phyloP scores from a whole-genome alignment of 495 filamentous ascomycete species.

The Choiromyces venosus region DNA sequence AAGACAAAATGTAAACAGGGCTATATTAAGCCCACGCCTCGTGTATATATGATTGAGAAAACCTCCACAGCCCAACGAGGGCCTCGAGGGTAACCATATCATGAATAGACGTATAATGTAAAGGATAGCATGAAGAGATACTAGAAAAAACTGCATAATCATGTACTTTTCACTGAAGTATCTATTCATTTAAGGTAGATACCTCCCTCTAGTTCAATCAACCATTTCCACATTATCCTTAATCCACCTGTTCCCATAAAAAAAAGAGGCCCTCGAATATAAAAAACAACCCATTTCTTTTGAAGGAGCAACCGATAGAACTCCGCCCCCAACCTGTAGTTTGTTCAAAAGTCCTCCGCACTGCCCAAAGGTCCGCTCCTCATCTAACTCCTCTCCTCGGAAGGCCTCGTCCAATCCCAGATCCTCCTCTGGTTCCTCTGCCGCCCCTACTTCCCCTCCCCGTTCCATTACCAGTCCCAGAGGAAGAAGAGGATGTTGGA shows the following conservation, averaged over 20 bases:
- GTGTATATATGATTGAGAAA: too few relatives aligned
- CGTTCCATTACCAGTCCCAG: constrained; percentile 18
- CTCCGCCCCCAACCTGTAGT: background rate
- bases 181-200: background rate
- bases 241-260: background rate
- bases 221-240: background rate
- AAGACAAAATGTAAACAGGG: too few relatives aligned
- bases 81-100: background rate
- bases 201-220: background rate
- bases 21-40: too few relatives aligned
- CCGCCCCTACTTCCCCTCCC: constrained; percentile 32
- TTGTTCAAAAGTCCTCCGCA: background rate
- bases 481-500: constrained; percentile 25
- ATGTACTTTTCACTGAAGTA: background rate
- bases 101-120: background rate
- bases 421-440: constrained; percentile 41
- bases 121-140: background rate
- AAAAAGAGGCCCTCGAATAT: background rate
- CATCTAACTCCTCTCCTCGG: constrained; percentile 41
- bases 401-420: constrained; percentile 48
- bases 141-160: background rate
- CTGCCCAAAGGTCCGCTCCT: background rate
- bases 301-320: background rate
- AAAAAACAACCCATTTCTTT: background rate
- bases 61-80: background rate